phyloP scores from a whole-genome alignment of 768 basidiomycete genomes.

The Pleurotus sapidus region DNA sequence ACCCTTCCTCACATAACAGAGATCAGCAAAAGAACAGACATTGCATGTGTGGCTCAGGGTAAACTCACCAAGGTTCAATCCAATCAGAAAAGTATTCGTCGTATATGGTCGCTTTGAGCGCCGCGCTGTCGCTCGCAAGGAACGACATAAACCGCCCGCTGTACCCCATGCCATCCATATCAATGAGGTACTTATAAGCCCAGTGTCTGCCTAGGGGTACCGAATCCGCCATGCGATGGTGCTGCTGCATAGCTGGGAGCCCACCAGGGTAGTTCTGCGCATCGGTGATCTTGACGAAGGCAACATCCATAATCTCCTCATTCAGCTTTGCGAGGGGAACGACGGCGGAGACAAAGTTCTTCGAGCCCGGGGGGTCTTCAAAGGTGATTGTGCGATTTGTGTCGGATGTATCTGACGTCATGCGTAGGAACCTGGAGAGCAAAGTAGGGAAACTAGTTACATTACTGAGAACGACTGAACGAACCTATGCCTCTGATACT shows the following conservation, averaged over 20 bases:
- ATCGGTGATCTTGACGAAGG: conserved; percentile 78
- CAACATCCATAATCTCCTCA: conserved; percentile 80
- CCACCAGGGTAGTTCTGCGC: conserved; percentile 75
- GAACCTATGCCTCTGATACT: conserved; percentile 86
- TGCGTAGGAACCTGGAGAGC: conserved; percentile 60
- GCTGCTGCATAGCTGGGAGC: conserved; percentile 54
- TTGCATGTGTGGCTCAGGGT: neutral
- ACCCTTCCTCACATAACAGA: conserved; percentile 52
- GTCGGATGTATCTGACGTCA: conserved; percentile 59
- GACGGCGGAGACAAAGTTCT: conserved; percentile 58
- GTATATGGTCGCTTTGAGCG: conserved; percentile 89
- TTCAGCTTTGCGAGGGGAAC: conserved; percentile 67
- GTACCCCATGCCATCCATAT: conserved; percentile 95
- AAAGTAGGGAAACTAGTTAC: conserved; percentile 18
- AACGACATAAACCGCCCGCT: conserved; percentile 86
- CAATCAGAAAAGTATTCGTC: conserved; percentile 89
- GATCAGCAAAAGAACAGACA: neutral
- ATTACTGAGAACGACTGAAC: conserved; percentile 7
- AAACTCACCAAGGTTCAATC: conserved; percentile 77
- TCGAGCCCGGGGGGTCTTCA: conserved; percentile 55
- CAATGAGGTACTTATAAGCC: conserved; percentile 90
- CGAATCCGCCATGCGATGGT: conserved; percentile 69
- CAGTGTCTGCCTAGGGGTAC: conserved; percentile 86
- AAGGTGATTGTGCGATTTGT: conserved; percentile 65
- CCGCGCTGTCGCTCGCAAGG: conserved; percentile 83